These are phyloP conservation scores for Hypoxylon intermedium DNA, from an alignment of 495 filamentous ascomycete species.

Conservation along the genomic window DNA sequence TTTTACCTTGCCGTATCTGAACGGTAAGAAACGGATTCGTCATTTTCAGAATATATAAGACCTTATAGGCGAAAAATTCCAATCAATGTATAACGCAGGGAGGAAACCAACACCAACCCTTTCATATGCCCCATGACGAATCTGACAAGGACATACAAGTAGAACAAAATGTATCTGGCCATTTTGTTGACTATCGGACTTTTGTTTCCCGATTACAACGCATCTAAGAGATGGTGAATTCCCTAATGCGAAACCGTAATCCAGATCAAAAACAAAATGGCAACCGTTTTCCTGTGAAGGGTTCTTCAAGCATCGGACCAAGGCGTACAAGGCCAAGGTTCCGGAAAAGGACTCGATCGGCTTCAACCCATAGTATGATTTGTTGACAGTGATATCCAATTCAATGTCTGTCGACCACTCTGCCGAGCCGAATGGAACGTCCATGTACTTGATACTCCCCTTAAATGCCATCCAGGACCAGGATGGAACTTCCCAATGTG, in stretches of 20 bases:
- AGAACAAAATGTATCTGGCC: background rate
- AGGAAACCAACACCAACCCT: background rate
- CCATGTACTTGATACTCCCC: constrained; percentile 30
- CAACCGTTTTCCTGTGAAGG: background rate
- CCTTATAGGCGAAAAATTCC: too few species aligned
- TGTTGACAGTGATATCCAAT: background rate
- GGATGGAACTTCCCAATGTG: constrained; percentile 13
- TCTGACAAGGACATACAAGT: background rate
- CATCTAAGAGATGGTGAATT: background rate
- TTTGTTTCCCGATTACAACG: background rate
- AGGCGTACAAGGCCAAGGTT: background rate
- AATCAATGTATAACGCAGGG: background rate
- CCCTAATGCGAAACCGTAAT: background rate
- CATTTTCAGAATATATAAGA: too few species aligned
- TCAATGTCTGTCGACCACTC: constrained; percentile 26
- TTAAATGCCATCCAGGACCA: constrained; percentile 43
- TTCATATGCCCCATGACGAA: background rate
- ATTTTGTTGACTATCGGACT: background rate
- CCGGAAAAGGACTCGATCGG: background rate
- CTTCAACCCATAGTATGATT: background rate
- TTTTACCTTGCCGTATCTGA: too few species aligned
- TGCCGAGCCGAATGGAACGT: constrained; percentile 17
- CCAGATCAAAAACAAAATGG: background rate
- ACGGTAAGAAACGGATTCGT: too few species aligned
- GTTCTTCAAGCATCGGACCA: background rate